Conservation (phyloP, 1,284 basidiomycete genomes). For the Tilletia indica region DNA sequence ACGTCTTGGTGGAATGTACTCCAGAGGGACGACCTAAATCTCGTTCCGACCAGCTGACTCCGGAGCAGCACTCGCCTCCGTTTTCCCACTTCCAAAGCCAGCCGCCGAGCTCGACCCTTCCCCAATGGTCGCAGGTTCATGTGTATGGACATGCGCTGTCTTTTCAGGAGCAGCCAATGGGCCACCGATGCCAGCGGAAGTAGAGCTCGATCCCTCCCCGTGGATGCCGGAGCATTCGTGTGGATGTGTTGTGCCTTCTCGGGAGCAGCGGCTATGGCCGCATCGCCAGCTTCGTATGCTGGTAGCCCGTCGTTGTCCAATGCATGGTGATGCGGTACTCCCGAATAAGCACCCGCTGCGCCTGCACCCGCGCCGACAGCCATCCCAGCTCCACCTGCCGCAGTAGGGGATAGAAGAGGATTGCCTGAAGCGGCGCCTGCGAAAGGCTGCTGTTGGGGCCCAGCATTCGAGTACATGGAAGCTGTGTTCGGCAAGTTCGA, state of each 20-base stretch:
- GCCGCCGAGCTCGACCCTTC: too few relatives aligned
- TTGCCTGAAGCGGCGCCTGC: background rate
- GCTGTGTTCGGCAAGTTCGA: background rate
- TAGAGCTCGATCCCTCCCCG: background rate
- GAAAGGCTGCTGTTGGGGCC: background rate
- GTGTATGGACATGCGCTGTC: too few relatives aligned
- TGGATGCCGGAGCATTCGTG: background rate
- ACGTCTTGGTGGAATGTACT: too few relatives aligned
- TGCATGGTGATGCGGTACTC: background rate
- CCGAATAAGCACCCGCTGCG: background rate
- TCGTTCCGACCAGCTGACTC: too few relatives aligned
- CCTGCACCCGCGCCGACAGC: background rate
- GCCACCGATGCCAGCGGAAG: background rate
- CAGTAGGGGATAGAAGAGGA: background rate
- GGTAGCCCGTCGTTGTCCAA: slow-evolving; percentile 2
- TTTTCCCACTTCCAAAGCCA: too few relatives aligned
- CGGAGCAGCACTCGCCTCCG: too few relatives aligned
- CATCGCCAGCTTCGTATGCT: slow-evolving; percentile 6
- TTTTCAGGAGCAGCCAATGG: background rate
- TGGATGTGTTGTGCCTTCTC: slow-evolving; percentile 15
- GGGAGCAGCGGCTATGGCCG: background rate
- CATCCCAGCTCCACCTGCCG: background rate
- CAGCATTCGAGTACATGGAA: background rate
- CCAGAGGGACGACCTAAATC: too few relatives aligned
- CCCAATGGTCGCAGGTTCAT: too few relatives aligned